Evolutionary conservation across 345 rosid genomes (phyloP), one percentile per base, ranked within the genome.

Genomic region (Firmiana major): DNA sequence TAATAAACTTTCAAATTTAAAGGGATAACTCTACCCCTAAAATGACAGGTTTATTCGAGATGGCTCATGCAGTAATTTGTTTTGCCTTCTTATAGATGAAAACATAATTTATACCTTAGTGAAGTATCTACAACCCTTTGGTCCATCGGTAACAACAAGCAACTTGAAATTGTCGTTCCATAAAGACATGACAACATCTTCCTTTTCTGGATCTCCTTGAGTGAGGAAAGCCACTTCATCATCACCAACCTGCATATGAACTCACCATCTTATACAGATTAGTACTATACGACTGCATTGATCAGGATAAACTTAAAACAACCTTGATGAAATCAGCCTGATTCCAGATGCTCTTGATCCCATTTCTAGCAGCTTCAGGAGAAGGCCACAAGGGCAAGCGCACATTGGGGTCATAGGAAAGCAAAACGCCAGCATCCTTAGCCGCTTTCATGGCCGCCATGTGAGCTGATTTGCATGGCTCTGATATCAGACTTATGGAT

Each of bases 361-460:
- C 97, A 31, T 86, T 84, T 67, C 83, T 86, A 28, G 93, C 91
- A 81, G 87, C 88, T 4, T 88, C 79, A 6, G 81, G 31, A 22
- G 91, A 91, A 7, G 92, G 91, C 93, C 93, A 90, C 31, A 88
- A 87, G 57, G 97, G 92, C 75, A 91, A 80, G 36, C 92, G 83
- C 3, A 90, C 85, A 73, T 90, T 91, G 1, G 97, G 93, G 73
- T 91, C 92, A 60, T 90, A 88, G 15, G 93, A 90, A 1, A 91
- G 89, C 80, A 91, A 62, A 55, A 79, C 34, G 2, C 92, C 90
- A 0, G 92, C 91, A 0, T 81, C 81, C 48, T 81, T 88, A 0
- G 97, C 97, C 2, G 93, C 87, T 85, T 87, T 88, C 89, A 90
- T 86, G 45, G 97, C 92, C 6, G 97, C 91, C 80, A 91, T 36